These are phyloP conservation scores for fission yeast (Schizosaccharomyces pombe) DNA, from an alignment of 805 yeast genomes.

Conservation along the genomic window DNA sequence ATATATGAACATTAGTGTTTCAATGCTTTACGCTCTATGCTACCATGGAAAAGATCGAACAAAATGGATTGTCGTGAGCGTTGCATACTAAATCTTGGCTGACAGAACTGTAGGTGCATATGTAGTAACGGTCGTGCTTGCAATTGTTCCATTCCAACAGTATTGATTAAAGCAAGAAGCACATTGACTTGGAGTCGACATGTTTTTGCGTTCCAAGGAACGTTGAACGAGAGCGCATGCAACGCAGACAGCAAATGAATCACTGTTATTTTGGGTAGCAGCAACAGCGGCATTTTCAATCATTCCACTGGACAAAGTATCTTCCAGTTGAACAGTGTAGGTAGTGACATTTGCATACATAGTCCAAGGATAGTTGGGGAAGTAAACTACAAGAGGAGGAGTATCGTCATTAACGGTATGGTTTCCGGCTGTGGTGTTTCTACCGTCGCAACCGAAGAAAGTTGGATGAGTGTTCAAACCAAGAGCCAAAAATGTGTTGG, in stretches of 20 bases:
- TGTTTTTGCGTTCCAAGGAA: conserved; percentile 44
- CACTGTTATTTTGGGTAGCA: conserved; percentile 35
- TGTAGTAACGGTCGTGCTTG: too few species aligned
- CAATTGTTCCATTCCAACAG: conserved; percentile 34
- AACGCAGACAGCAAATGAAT: conserved; percentile 47
- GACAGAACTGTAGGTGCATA: not conserved
- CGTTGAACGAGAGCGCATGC: conserved; percentile 69
- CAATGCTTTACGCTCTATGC: too few species aligned
- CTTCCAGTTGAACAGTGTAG: conserved; percentile 36
- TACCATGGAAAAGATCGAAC: too few species aligned
- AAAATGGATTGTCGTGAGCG: too few species aligned
- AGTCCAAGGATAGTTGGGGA: conserved; percentile 49
- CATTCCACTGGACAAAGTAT: conserved; percentile 32
- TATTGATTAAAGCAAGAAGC: conserved; percentile 41
- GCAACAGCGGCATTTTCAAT: conserved; percentile 55
- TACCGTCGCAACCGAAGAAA: conserved; percentile 59
- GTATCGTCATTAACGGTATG: conserved; percentile 7
- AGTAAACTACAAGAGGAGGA: conserved; percentile 47
- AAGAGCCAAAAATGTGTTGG: conserved; percentile 22
- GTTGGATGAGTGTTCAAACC: conserved; percentile 39
- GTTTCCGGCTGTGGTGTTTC: conserved; percentile 17
- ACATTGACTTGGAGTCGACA: conserved; percentile 39
- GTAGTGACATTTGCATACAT: conserved; percentile 52
- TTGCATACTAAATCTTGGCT: not conserved
- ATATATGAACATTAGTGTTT: too few species aligned